Base-by-base conservation (phyloP, 129 eudicot species). In the Silybum marianum region DNA sequence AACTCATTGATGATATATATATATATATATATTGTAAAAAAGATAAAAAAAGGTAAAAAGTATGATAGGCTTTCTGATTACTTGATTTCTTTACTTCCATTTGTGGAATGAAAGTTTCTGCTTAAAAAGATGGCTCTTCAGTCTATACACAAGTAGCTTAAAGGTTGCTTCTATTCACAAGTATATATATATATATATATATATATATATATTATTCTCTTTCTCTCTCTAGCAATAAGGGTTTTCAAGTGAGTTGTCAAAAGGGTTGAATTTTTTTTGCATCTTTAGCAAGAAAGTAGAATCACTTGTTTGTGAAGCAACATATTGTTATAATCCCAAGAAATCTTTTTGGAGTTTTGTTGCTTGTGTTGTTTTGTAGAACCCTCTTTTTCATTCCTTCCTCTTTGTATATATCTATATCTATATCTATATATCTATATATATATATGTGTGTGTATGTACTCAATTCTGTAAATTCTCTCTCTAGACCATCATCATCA, bases 171-270 rank as follows among this genome's bases (percentile, higher is more conserved):
- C 85, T 72, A 71, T 69, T 76, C 82, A 70, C 36, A 83, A 81
- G 24, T 18, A 18, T 54, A 2, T 48, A 48, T 48, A 13, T 30
- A 34, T 19, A 23, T 48, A 12, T 71, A 48, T 32, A 71, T 24
- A 42, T 74, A 21, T 30, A 69, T 28, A 21, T 23, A 10, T 23
- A 34, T 76, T 63, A 36, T 11, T 9, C 72, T 28, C 71, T 34
- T 16, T 6, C 18, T 32, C 54, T 32, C 67, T 66, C 63, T 77
- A 26, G 78, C 51, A 44, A 44, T 42, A 13, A 77, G 81, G 83
- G 82, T 69, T 38, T 77, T 42, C 83, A 80, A 75, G 77, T 88
- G 89, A 68, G 88, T 80, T 88, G 91, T 85, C 85, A 85, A 74
- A 74, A 22, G 81, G 81, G 25, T 76, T 9, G n/a, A 69, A 70